These are phyloP conservation scores for Cryptococcus jaspeensis DNA, from an alignment of 1,284 basidiomycete species.

Conservation along the genomic window DNA sequence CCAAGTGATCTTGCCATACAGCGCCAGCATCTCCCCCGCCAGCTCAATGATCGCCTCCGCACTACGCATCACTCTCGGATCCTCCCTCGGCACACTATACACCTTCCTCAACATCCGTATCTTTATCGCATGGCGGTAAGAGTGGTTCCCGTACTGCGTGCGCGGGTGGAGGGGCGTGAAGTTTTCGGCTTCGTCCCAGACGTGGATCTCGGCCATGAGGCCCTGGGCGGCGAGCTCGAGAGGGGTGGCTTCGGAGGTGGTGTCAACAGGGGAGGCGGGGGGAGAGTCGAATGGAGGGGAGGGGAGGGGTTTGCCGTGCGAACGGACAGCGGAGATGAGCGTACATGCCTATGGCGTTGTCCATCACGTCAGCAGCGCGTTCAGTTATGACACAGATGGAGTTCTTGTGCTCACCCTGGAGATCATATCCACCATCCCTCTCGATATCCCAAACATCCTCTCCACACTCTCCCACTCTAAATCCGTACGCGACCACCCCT, in stretches of 20 bases:
- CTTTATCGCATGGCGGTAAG: slow-evolving; percentile 42
- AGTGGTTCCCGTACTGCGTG: slow-evolving; percentile 45
- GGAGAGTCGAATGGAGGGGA: not conserved
- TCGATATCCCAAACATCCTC: slow-evolving; percentile 46
- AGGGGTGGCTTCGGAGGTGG: not conserved
- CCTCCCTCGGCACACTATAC: slow-evolving; percentile 34
- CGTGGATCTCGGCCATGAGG: slow-evolving; percentile 38
- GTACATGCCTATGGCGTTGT: slow-evolving; percentile 23
- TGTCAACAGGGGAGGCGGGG: not conserved
- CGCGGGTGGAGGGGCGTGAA: slow-evolving; percentile 43
- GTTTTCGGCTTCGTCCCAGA: slow-evolving; percentile 44
- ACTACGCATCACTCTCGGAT: slow-evolving; percentile 35
- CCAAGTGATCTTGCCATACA: slow-evolving; percentile 44
- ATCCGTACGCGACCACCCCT: slow-evolving; percentile 36
- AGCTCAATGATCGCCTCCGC: slow-evolving; percentile 43
- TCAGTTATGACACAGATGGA: not conserved
- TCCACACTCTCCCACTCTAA: slow-evolving; percentile 47
- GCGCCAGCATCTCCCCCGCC: slow-evolving; percentile 39
- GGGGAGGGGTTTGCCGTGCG: slow-evolving; percentile 15
- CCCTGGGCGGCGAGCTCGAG: slow-evolving; percentile 26
- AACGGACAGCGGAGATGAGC: slow-evolving; percentile 28
- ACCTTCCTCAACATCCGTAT: slow-evolving; percentile 41
- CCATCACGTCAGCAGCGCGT: not conserved
- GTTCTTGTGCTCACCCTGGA: slow-evolving; percentile 43
- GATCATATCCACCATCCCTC: slow-evolving; percentile 46